Evolutionary conservation across 106 monocot genomes (phyloP), one percentile per base, ranked within the genome.

Genomic region (Dendrobium nobile): DNA sequence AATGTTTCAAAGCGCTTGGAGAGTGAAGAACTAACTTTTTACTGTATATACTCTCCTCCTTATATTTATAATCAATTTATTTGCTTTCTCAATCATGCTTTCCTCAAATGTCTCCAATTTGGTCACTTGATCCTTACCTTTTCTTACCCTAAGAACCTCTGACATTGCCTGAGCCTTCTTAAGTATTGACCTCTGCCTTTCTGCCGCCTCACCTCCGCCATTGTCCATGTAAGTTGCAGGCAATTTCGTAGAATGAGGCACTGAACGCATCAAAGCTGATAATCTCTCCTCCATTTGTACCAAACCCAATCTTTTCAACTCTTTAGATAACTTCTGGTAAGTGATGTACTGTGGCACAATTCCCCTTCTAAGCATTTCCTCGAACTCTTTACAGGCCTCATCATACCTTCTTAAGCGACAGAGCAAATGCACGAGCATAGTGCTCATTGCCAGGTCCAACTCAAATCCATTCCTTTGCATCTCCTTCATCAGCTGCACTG

Each of bases 401-500:
- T 96, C 86, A 67, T 84, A 90, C 26, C 59, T 87, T 24, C 79
- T 81, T 54, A 84, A 77, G 54, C 87, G 43, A 61, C 90, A 88
- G 5, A 96, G 90, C 85, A 92, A 80, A 78, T 95, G 93, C 59
- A 95, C 79, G 44, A 93, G 51, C 96, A 96, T 96, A 20, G 91
- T 91, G 47, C 91, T 85, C 26, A 91, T 96, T 7, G 86, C 91
- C n/a, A 91, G 55, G 59, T 96, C 93, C 9, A 89, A 83, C 41
- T 91, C 93, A 47, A 93, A 78, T 10, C 96, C 93, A 72, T 83
- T 88, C 55, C 31, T 54, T 4, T 86, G 82, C 96, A 93, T 93
- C 77, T 96, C 96, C 61, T 47, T 85, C n/a, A 96, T 91, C 87
- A 95, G 59, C 78, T 85, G 85, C 59, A 83, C 85, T 0, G 87